These are phyloP conservation scores for Jatropha multifida DNA, from an alignment of 441 rosid species.

Conservation along the genomic window DNA sequence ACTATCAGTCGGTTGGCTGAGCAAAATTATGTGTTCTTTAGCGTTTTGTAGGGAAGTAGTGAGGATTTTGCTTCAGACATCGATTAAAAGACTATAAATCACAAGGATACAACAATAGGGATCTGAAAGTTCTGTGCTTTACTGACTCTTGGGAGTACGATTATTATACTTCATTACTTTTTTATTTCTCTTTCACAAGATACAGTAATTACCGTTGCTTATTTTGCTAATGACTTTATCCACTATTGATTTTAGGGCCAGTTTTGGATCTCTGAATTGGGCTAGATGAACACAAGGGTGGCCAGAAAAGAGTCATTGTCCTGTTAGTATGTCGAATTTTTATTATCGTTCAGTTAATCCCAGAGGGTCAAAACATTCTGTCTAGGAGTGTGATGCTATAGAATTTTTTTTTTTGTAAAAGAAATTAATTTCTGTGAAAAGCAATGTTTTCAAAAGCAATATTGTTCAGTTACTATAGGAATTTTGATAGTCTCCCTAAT, in stretches of 20 bases:
- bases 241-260: slow-evolving; percentile 22
- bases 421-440: not conserved
- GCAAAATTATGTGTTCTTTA: slow-evolving; percentile 7
- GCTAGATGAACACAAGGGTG: slow-evolving; percentile 20
- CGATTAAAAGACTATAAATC: not conserved
- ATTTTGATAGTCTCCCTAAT: not conserved
- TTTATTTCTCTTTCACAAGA: not conserved
- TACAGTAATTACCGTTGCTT: not conserved
- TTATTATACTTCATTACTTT: not conserved
- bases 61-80: not conserved
- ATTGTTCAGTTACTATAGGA: not conserved
- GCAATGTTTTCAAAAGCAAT: too few relatives aligned
- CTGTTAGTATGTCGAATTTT: not conserved
- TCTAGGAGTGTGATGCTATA: not conserved
- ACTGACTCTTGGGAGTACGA: not conserved
- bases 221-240: slow-evolving; percentile 14
- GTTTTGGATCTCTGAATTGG: slow-evolving; percentile 21
- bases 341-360: not conserved
- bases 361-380: not conserved
- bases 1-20: not conserved
- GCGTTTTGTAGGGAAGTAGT: slow-evolving; percentile 2
- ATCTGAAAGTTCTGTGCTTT: not conserved
- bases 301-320: slow-evolving; percentile 8
- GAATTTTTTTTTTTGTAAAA: too few relatives aligned
- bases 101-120: not conserved